These are phyloP conservation scores for Cucurbitaria berberidis DNA, from an alignment of 2,329 filamentous ascomycete species.

Conservation along the genomic window DNA sequence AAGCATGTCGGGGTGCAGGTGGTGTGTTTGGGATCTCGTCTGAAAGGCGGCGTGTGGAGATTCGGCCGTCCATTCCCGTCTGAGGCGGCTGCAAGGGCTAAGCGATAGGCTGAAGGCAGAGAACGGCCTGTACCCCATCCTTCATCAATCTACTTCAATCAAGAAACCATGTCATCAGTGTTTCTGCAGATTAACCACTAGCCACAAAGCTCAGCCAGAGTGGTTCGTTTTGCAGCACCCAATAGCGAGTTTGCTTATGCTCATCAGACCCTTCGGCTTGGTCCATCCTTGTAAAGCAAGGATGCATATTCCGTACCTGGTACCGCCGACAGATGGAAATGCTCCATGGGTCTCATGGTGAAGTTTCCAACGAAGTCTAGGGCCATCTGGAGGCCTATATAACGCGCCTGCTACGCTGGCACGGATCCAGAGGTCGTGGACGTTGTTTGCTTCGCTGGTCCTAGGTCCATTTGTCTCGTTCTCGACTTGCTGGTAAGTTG, in stretches of 20 bases:
- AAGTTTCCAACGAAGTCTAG: slow-evolving; percentile 22
- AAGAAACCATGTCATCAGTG: slow-evolving; percentile 29
- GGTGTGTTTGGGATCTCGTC: slow-evolving; percentile 21
- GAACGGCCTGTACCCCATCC: slow-evolving; percentile 37
- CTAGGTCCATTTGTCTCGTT: slow-evolving; percentile 19
- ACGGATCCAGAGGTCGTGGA: slow-evolving; percentile 29
- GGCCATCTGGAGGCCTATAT: slow-evolving; percentile 39
- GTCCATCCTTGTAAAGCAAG: slow-evolving; percentile 17
- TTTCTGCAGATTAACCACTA: slow-evolving; percentile 39
- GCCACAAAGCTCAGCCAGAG: slow-evolving; percentile 33
- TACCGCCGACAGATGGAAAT: slow-evolving; percentile 22
- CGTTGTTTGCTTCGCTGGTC: slow-evolving; percentile 32
- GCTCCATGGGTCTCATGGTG: slow-evolving; percentile 27
- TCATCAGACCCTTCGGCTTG: slow-evolving; percentile 35
- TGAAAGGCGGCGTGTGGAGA: slow-evolving; percentile 20
- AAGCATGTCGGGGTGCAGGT: slow-evolving; percentile 29
- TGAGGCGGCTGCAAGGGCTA: background rate
- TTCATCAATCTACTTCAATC: slow-evolving; percentile 49
- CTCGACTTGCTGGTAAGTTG: slow-evolving; percentile 24
- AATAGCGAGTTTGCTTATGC: slow-evolving; percentile 49
- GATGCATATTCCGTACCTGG: slow-evolving; percentile 36
- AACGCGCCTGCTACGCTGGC: slow-evolving; percentile 25
- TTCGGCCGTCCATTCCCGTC: background rate
- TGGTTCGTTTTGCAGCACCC: slow-evolving; percentile 20
- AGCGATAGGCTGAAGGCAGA: slow-evolving; percentile 34